phyloP scores from a whole-genome alignment of 306 rosid species.

The Senna siamea region DNA sequence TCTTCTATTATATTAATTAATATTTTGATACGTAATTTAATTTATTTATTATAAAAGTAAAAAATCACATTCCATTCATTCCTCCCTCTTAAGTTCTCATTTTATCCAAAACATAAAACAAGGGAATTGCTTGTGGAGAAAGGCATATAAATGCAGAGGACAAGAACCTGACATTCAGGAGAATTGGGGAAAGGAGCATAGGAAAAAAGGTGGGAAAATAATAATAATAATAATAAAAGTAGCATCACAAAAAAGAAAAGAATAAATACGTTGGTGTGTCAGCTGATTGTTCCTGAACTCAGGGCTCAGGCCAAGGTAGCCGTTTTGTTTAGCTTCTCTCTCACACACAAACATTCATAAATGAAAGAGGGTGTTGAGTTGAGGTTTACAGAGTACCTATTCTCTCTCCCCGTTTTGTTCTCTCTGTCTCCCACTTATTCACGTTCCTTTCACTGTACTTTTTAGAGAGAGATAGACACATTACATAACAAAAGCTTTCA shows the following conservation, averaged over 20 bases:
- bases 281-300: slow-evolving; percentile 29
- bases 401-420: slow-evolving; percentile 1
- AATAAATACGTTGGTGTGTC: slow-evolving; percentile 54
- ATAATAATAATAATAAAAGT: neutral
- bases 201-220: slow-evolving; percentile 30
- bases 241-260: slow-evolving; percentile 38
- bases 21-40: no score
- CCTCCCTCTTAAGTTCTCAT: no score
- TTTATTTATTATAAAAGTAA: no score
- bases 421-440: slow-evolving; percentile 20
- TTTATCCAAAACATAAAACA: no score
- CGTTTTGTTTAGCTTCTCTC: slow-evolving; percentile 51
- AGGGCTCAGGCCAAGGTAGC: slow-evolving; percentile 47
- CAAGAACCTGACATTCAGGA: slow-evolving; percentile 33
- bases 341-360: slow-evolving; percentile 32
- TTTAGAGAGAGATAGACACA: slow-evolving; percentile 35
- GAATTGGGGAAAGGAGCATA: slow-evolving; percentile 30
- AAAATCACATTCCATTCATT: no score
- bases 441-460: slow-evolving; percentile 47
- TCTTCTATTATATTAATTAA: no score
- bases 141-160: neutral
- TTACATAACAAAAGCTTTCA: slow-evolving; percentile 27
- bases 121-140: neutral
- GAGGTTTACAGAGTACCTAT: slow-evolving; percentile 12
- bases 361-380: slow-evolving; percentile 2